Evolutionary conservation across 495 filamentous ascomycete genomes (phyloP), one percentile per base, ranked within the genome.

Genomic region (Xylaria bambusicola): DNA sequence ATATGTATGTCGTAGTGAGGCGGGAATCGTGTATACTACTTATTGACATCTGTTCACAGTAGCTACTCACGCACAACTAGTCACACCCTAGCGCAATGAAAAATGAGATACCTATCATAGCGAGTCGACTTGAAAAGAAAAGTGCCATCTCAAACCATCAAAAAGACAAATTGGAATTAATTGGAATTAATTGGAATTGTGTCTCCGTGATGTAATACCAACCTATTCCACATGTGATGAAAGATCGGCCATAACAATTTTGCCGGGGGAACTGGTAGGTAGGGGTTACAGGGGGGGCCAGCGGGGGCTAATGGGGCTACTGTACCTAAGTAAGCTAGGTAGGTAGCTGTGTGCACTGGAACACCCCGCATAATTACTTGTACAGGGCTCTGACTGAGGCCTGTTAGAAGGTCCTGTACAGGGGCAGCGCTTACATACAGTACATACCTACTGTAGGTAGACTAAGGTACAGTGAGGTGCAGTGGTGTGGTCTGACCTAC

Each of bases 121-220:
- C n/a, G n/a, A n/a, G n/a, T n/a, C n/a, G n/a, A n/a, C n/a, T n/a
- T n/a, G n/a, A n/a, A n/a, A n/a, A n/a, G n/a, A n/a, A n/a, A n/a
- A n/a, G n/a, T n/a, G n/a, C n/a, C n/a, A n/a, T n/a, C n/a, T n/a
- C n/a, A n/a, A n/a, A n/a, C n/a, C n/a, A n/a, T n/a, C n/a, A n/a
- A n/a, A n/a, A n/a, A n/a, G n/a, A 33, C 29, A 33, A 5, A 33
- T 53, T 24, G 24, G 21, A 21, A 33, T 27, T 21, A 54, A 54
- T 44, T 54, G 38, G 26, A 54, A 54, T n/a, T 54, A 54, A 54
- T 54, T 54, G 52, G 52, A 54, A 54, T 54, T 54, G 38, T 54
- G 3, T 41, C 15, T 40, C 15, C 24, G 23, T 36, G 35, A 41
- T 24, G 52, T 54, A 44, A 54, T 27, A 31, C 38, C 4, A 26